These are phyloP conservation scores for Pseudocercospora crystallina DNA, from an alignment of 2,329 filamentous ascomycete genomes.

Conservation along the genomic window DNA sequence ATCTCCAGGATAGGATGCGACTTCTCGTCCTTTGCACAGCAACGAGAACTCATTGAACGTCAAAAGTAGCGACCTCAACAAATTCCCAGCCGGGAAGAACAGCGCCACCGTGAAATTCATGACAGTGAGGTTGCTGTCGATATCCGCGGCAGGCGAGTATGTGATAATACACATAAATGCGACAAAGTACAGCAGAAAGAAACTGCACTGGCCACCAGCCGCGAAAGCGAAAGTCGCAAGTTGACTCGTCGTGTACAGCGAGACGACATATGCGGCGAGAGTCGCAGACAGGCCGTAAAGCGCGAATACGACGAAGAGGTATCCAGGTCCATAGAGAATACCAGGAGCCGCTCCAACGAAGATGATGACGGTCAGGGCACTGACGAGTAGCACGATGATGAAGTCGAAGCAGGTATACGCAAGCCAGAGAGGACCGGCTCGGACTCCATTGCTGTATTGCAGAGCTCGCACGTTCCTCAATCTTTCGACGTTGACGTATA, in stretches of 20 bases:
- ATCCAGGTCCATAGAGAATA: slow-evolving; percentile 76
- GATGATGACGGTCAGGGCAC: slow-evolving; percentile 66
- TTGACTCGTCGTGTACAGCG: slow-evolving; percentile 75
- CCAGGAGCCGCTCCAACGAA: slow-evolving; percentile 61
- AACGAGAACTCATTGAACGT: slow-evolving; percentile 81
- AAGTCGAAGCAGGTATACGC: slow-evolving; percentile 83
- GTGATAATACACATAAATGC: slow-evolving; percentile 55
- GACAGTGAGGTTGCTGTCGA: slow-evolving; percentile 66
- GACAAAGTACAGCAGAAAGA: slow-evolving; percentile 52
- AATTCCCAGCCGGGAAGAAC: slow-evolving; percentile 73
- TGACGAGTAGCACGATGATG: slow-evolving; percentile 65
- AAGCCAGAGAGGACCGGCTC: slow-evolving; percentile 78
- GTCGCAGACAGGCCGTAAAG: slow-evolving; percentile 79
- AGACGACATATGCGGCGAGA: slow-evolving; percentile 76
- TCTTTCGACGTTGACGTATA: slow-evolving; percentile 86
- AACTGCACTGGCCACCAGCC: slow-evolving; percentile 67
- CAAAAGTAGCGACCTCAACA: slow-evolving; percentile 72
- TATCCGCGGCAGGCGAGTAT: slow-evolving; percentile 67
- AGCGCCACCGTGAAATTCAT: slow-evolving; percentile 74
- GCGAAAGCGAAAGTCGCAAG: slow-evolving; percentile 82
- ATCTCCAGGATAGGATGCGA: slow-evolving; percentile 67
- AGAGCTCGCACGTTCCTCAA: slow-evolving; percentile 76
- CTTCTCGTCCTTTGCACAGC: slow-evolving; percentile 63
- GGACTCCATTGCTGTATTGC: slow-evolving; percentile 89
- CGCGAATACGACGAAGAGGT: slow-evolving; percentile 77